Evolutionary conservation across 306 rosid species (phyloP), one percentile per base, ranked within the genome.

Genomic region (Acacia crassicarpa): DNA sequence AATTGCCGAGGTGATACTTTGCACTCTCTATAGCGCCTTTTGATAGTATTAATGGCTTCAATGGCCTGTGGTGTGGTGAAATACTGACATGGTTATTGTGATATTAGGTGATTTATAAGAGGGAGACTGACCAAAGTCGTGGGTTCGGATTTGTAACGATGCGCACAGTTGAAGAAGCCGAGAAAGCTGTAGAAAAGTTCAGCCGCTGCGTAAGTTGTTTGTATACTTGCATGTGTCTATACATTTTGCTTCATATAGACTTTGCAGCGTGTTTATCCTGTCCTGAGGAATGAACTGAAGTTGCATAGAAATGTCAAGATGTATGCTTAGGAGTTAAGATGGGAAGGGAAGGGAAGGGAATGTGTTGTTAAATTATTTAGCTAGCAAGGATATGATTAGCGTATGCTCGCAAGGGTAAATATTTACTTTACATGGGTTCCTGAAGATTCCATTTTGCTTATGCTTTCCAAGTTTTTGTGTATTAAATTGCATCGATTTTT

Each of bases 71-170:
- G 11, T 23, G 25, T 54, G 10, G 25, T 54, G 62, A 54, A 25
- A 20, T 54, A 25, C 41, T 35, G 7, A 72, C 73, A 67, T 66
- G 38, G 38, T 30, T 74, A 3, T 63, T 81, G 10, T 87, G 80
- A 40, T 83, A 81, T 80, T 33, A 93, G 99, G 97, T 95, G 1
- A 93, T 95, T 73, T 95, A 93, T 89, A 91, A 93, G 68, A 89
- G 97, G 85, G 91, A 83, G 6, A 91, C 98, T 67, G 93, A 92
- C 65, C 86, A 77, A 79, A 95, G 99, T 81, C 98, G 99, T 4
- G 99, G 99, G 8, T 93, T 95, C 59, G 99, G 97, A 30, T 95
- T 95, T 66, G 98, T 95, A 72, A 92, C 93, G 4, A 90, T 95
- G 98, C 92, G 97, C 71, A 91, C 94, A 4, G 87, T 89, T 73